Evolutionary conservation across 2,329 filamentous ascomycete species (phyloP).

Genomic region (Dactylellina drechsleri): DNA sequence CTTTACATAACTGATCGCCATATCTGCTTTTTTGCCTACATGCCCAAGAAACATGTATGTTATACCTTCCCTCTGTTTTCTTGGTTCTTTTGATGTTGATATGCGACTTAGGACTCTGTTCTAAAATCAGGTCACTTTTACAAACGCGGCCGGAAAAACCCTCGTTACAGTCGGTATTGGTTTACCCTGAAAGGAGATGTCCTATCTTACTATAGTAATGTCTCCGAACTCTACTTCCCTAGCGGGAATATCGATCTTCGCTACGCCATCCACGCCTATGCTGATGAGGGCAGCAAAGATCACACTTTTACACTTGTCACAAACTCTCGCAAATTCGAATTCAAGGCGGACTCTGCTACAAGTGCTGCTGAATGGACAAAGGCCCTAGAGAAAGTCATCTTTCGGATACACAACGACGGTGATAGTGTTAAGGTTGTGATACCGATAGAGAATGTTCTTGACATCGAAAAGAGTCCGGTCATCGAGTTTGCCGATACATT

Average conservation of each 20-base stretch:
- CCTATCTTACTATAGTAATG: slow-evolving; percentile 85
- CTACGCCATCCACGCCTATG: slow-evolving; percentile 86
- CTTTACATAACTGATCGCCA: slow-evolving; percentile 94
- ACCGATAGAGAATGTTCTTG: slow-evolving; percentile 86
- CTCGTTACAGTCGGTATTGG: slow-evolving; percentile 90
- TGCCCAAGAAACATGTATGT: slow-evolving; percentile 87
- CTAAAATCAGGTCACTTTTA: slow-evolving; percentile 87
- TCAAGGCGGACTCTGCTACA: slow-evolving; percentile 84
- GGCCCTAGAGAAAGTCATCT: slow-evolving; percentile 91
- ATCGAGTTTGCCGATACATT: slow-evolving; percentile 92
- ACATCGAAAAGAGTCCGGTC: slow-evolving; percentile 90
- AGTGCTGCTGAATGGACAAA: slow-evolving; percentile 98
- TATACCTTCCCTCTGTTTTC: slow-evolving; percentile 13
- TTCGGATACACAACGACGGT: slow-evolving; percentile 92
- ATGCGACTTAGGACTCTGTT: slow-evolving; percentile 70
- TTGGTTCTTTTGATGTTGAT: slow-evolving; percentile 8
- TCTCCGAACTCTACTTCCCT: slow-evolving; percentile 88
- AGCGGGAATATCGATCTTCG: slow-evolving; percentile 90
- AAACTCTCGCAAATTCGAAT: slow-evolving; percentile 82
- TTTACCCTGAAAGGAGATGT: slow-evolving; percentile 92
- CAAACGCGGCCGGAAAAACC: slow-evolving; percentile 88
- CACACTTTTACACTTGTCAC: slow-evolving; percentile 83
- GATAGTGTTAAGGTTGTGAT: slow-evolving; percentile 96
- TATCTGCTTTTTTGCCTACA: slow-evolving; percentile 95
- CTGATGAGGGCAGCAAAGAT: slow-evolving; percentile 77